A percentile compares a stretch with the other conserved stretches of the same genome.
phyloP scores from a whole-genome alignment of 805 yeast species.

The Kluyveromyces siamensis region DNA sequence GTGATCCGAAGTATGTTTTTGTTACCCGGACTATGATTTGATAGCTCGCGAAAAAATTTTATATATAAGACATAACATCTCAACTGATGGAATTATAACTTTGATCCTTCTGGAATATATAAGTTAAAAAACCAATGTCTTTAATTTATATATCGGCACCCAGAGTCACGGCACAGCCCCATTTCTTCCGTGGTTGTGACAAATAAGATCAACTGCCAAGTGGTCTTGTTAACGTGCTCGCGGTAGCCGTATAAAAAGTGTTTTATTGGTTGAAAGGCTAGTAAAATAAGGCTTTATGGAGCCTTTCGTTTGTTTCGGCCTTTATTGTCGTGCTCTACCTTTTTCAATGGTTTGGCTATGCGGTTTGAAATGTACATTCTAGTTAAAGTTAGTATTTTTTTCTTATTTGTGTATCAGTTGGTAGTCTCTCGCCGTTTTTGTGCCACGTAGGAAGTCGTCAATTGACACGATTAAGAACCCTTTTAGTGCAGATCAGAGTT shows the following conservation, averaged over 20 bases:
- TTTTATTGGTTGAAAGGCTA: slow-evolving; percentile 9
- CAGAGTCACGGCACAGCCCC: slow-evolving; percentile 43
- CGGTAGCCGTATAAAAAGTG: slow-evolving; percentile 76
- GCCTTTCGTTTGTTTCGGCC: slow-evolving; percentile 45
- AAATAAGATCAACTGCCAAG: slow-evolving; percentile 10
- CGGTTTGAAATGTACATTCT: slow-evolving; percentile 67
- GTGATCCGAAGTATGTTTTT: not conserved
- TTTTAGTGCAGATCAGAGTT: no score
- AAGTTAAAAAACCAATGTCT: slow-evolving; percentile 34
- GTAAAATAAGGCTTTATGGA: slow-evolving; percentile 37
- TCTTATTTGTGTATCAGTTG: not conserved
- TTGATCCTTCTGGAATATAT: no score
- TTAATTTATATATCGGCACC: slow-evolving; percentile 56
- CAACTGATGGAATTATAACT: no score
- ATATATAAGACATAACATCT: not conserved
- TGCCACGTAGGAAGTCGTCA: no score
- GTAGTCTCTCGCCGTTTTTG: no score
- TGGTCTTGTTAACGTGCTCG: slow-evolving; percentile 65
- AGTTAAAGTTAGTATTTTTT: no score
- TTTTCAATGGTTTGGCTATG: slow-evolving; percentile 41
- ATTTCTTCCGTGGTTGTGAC: slow-evolving; percentile 9
- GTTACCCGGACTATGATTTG: not conserved
- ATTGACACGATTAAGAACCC: no score
- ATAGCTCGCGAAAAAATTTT: not conserved
- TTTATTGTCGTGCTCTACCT: slow-evolving; percentile 29